Conservation (phyloP, 768 basidiomycete species). For the Hypholoma fasciculare region DNA sequence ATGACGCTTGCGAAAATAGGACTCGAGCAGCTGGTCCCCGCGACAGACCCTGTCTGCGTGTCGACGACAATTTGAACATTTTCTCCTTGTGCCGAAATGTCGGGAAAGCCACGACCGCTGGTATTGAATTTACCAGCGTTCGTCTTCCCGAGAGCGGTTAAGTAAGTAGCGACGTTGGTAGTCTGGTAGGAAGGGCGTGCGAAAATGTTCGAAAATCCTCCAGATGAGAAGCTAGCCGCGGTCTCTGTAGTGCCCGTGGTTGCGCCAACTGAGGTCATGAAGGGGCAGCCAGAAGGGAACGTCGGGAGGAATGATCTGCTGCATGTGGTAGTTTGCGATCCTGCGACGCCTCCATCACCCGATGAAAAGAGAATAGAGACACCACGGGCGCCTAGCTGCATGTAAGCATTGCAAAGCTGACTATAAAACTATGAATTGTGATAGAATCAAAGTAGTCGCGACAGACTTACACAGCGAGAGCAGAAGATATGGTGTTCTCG, state of each 20-base stretch:
- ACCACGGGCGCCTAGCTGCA: slow-evolving; percentile 59
- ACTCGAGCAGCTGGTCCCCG: slow-evolving; percentile 49
- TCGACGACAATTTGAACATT: slow-evolving; percentile 26
- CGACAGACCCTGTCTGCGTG: slow-evolving; percentile 35
- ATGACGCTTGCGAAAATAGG: slow-evolving; percentile 51
- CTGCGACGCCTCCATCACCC: slow-evolving; percentile 56
- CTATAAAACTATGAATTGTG: background rate
- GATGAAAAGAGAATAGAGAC: slow-evolving; percentile 57
- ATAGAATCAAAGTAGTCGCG: background rate
- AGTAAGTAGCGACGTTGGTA: slow-evolving; percentile 33
- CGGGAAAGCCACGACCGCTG: slow-evolving; percentile 48
- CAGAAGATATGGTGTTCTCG: slow-evolving; percentile 34
- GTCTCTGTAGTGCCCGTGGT: slow-evolving; percentile 42
- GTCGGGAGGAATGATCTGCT: slow-evolving; percentile 17
- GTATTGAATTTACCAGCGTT: slow-evolving; percentile 46
- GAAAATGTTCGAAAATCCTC: slow-evolving; percentile 48
- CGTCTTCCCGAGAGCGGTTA: slow-evolving; percentile 39
- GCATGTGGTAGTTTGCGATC: slow-evolving; percentile 25
- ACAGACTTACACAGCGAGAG: slow-evolving; percentile 27
- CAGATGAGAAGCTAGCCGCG: slow-evolving; percentile 46
- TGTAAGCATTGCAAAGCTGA: slow-evolving; percentile 46
- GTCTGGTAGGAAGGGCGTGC: slow-evolving; percentile 39
- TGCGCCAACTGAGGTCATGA: slow-evolving; percentile 48
- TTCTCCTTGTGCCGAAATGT: slow-evolving; percentile 49
- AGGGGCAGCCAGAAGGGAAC: slow-evolving; percentile 41